phyloP scores from a whole-genome alignment of 1,284 basidiomycete species.

The Vanrija pseudolonga region DNA sequence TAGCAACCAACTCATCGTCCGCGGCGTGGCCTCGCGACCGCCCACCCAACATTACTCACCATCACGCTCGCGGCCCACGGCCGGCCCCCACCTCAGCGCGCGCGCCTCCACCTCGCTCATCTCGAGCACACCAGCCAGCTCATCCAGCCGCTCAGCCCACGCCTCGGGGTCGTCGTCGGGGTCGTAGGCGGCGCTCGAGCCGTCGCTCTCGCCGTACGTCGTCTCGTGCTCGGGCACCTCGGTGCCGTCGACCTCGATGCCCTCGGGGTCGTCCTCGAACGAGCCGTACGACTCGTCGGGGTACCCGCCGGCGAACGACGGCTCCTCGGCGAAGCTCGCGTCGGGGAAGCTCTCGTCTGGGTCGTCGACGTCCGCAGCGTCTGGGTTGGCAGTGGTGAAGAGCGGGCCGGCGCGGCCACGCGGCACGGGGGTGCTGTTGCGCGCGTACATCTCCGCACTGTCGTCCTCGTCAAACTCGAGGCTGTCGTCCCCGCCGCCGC shows the following conservation, averaged over 20 bases:
- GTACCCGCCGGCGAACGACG: not conserved
- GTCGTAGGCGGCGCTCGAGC: constrained; percentile 30
- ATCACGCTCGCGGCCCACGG: constrained; percentile 15
- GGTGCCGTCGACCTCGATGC: not conserved
- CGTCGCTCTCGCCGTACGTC: constrained; percentile 19
- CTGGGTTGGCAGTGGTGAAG: not conserved
- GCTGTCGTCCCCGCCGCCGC: too few relatives aligned
- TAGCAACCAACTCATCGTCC: not conserved
- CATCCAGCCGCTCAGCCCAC: constrained; percentile 39
- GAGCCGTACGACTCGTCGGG: not conserved
- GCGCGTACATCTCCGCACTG: too few relatives aligned
- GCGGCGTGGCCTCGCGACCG: not conserved
- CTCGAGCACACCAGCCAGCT: constrained; percentile 41
- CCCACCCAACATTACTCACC: not conserved
- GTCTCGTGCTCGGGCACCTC: constrained; percentile 3
- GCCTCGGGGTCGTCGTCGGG: constrained; percentile 36
- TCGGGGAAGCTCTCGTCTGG: not conserved
- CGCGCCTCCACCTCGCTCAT: constrained; percentile 36
- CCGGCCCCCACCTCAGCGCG: constrained; percentile 37
- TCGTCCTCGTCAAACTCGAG: too few relatives aligned
- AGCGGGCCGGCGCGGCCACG: too few relatives aligned
- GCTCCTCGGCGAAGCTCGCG: not conserved
- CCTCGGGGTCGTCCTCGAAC: not conserved
- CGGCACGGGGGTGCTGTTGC: too few relatives aligned
- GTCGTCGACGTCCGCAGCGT: not conserved